These are phyloP conservation scores for Arctostaphylos glauca DNA, from an alignment of 148 eudicot genomes.

Conservation along the genomic window DNA sequence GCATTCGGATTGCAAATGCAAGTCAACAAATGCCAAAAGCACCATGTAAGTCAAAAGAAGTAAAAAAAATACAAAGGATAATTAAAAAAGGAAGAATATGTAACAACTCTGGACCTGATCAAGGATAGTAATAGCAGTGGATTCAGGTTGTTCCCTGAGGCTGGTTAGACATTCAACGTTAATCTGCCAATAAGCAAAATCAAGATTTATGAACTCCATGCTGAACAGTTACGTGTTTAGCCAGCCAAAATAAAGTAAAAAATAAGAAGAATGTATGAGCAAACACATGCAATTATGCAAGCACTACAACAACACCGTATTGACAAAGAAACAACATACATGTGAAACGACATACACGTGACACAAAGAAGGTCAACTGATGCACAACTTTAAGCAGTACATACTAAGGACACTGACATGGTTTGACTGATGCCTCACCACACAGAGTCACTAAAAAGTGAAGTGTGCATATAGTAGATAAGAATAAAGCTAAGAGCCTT, in stretches of 20 bases:
- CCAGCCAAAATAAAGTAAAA: not conserved
- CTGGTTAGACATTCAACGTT: constrained; percentile 43
- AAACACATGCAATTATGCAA: not conserved
- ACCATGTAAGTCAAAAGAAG: not conserved
- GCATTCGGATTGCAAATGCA: not conserved
- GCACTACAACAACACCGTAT: not conserved
- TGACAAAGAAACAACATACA: not conserved
- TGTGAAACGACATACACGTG: not conserved
- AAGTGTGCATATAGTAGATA: not conserved
- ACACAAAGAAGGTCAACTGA: not conserved
- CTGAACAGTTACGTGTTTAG: not conserved
- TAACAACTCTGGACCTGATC: constrained; percentile 50
- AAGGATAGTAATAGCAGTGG: constrained; percentile 67
- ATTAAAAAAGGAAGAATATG: not conserved
- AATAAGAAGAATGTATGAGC: not conserved
- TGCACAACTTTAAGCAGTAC: not conserved
- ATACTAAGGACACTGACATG: not conserved
- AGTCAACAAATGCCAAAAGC: not conserved
- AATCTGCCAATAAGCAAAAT: constrained; percentile 39
- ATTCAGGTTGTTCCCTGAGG: constrained; percentile 61
- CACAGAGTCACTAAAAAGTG: not conserved
- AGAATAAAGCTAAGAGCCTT: not conserved
- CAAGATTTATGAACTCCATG: not conserved
- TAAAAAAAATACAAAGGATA: not conserved
- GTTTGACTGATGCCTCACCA: not conserved